phyloP scores from a whole-genome alignment of 2,329 filamentous ascomycete genomes.

The Colletotrichum endophyticum region DNA sequence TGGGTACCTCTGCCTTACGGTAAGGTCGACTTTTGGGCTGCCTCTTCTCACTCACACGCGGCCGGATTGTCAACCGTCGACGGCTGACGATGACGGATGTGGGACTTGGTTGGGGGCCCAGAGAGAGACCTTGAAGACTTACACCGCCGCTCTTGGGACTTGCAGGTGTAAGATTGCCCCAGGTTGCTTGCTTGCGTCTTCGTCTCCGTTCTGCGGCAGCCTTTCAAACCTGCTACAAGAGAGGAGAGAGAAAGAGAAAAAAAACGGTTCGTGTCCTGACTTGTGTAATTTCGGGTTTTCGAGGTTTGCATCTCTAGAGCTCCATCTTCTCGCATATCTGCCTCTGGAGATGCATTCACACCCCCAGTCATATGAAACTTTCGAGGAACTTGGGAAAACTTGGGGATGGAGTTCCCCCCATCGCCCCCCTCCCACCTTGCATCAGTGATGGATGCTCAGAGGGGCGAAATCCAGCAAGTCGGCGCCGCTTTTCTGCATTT shows the following conservation, averaged over 20 bases:
- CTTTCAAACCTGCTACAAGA: neutral
- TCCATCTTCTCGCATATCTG: neutral
- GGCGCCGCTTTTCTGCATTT: conserved; percentile 29
- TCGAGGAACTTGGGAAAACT: neutral
- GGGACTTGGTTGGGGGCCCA: conserved; percentile 1
- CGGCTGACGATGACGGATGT: conserved; percentile 19
- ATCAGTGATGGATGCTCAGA: conserved; percentile 3
- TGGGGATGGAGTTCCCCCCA: neutral
- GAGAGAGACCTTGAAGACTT: neutral
- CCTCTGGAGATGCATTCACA: neutral
- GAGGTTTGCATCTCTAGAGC: neutral
- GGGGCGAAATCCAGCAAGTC: conserved; percentile 12
- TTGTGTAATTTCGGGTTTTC: neutral
- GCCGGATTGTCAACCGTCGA: neutral
- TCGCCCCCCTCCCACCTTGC: neutral
- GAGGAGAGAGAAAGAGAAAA: neutral
- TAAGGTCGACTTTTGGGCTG: conserved; percentile 4
- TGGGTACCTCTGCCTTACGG: conserved; percentile 16
- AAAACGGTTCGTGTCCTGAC: neutral
- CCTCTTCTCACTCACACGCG: neutral
- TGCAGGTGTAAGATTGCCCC: neutral
- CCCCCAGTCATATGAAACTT: neutral
- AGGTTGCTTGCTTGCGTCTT: neutral
- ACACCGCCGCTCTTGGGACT: conserved; percentile 11
- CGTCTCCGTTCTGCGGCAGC: neutral